A percentile compares a stretch with the other conserved stretches of the same genome.
Evolutionary conservation across 176 grass and related monocot species (phyloP).

Genomic region (Rhynchospora pubera): DNA sequence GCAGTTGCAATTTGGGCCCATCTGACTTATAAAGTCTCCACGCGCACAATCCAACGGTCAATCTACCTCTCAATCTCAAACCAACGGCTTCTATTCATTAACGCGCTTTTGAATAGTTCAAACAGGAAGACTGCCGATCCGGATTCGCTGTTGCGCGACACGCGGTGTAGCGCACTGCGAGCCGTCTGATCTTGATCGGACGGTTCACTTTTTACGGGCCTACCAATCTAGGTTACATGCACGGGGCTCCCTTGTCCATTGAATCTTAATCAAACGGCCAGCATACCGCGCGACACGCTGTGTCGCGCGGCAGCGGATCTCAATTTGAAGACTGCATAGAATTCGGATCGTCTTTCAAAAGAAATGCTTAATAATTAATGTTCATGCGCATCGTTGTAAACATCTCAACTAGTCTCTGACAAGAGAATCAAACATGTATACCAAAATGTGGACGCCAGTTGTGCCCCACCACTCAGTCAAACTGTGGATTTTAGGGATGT

Average conservation of each 20-base stretch:
- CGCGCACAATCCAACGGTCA: constrained; percentile 6
- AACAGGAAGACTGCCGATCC: not conserved
- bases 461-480: not conserved
- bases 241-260: too few species aligned
- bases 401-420: not conserved
- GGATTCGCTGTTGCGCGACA: too few species aligned
- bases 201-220: too few species aligned
- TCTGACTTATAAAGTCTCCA: not conserved
- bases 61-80: not conserved
- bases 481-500: not conserved
- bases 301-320: too few species aligned
- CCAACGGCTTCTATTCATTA: constrained; percentile 21
- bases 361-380: not conserved
- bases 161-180: too few species aligned
- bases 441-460: not conserved
- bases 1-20: not conserved
- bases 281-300: too few species aligned
- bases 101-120: constrained; percentile 56
- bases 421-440: not conserved
- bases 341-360: not conserved
- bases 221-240: too few species aligned
- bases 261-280: too few species aligned
- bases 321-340: too few species aligned
- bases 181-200: too few species aligned
- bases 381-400: not conserved